phyloP scores from a whole-genome alignment of 106 monocot species.

The Allium sativum region DNA sequence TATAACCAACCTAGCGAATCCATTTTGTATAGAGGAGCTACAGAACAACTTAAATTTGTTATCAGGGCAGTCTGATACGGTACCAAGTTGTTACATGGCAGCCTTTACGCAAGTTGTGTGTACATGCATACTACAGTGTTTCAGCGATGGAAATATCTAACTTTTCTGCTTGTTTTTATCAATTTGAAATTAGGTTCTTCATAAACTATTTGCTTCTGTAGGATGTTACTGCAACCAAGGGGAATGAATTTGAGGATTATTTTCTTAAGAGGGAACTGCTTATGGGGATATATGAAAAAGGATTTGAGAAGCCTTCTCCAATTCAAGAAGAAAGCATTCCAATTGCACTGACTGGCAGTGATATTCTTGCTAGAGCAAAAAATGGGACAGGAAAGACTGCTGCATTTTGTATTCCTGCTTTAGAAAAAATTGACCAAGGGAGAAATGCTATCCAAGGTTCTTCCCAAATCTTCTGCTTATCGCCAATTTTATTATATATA shows the following conservation, averaged over 20 bases:
- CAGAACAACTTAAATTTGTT: no score
- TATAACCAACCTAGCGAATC: no score
- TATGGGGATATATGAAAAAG: constrained; percentile 95
- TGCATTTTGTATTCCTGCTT: constrained; percentile 86
- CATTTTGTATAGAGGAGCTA: no score
- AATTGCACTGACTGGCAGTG: constrained; percentile 82
- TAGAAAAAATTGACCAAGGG: constrained; percentile 91
- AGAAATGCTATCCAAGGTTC: constrained; percentile 84
- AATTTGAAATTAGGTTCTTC: no score
- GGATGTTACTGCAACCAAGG: constrained; percentile 98
- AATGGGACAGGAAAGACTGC: constrained; percentile 99
- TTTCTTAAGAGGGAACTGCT: constrained; percentile 90
- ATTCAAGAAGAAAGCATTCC: constrained; percentile 98
- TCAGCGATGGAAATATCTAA: no score
- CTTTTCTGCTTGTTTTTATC: no score
- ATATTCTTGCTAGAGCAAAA: constrained; percentile 96
- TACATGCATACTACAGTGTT: no score
- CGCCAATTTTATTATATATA: neutral
- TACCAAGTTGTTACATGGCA: no score
- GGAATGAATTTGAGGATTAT: constrained; percentile 98
- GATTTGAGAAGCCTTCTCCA: constrained; percentile 90
- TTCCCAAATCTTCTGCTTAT: neutral
- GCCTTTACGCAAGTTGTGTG: no score
- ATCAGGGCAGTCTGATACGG: no score
- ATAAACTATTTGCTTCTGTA: constrained; percentile 12